Conservation (phyloP, 2,329 filamentous ascomycete species). For the Epicoccum sorghinum region DNA sequence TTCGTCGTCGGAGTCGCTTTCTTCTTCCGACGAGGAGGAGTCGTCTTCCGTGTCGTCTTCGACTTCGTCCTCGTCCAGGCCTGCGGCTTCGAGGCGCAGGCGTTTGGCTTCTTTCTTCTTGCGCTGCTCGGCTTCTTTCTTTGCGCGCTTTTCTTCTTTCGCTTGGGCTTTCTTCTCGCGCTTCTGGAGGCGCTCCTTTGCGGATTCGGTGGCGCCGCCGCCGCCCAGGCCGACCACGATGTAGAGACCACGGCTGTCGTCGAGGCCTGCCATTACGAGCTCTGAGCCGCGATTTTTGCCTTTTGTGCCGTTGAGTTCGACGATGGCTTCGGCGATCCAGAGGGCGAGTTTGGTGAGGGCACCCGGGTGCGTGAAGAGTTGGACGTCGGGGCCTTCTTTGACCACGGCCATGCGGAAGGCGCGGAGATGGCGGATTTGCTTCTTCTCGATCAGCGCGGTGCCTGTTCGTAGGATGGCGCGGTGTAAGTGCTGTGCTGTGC, state of each 20-base stretch:
- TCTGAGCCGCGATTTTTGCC: conserved; percentile 77
- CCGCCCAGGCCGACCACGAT: conserved; percentile 92
- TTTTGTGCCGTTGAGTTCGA: conserved; percentile 79
- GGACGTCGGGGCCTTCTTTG: conserved; percentile 89
- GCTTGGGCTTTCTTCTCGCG: conserved; percentile 67
- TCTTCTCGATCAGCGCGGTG: conserved; percentile 88
- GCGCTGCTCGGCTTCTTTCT: conserved; percentile 67
- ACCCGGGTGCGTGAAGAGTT: conserved; percentile 90
- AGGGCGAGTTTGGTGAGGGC: conserved; percentile 91
- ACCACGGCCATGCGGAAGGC: conserved; percentile 96
- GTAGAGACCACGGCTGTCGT: conserved; percentile 86
- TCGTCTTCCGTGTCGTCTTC: conserved; percentile 53
- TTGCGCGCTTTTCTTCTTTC: conserved; percentile 51
- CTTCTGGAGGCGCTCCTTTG: conserved; percentile 67
- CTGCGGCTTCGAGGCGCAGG: conserved; percentile 52
- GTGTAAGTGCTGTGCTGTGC: conserved; percentile 86
- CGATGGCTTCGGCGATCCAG: conserved; percentile 92
- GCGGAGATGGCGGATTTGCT: conserved; percentile 88
- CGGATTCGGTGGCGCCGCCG: conserved; percentile 71
- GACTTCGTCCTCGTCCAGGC: conserved; percentile 67
- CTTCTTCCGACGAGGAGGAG: conserved; percentile 65
- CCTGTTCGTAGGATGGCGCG: conserved; percentile 92
- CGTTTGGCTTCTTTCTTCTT: conserved; percentile 60
- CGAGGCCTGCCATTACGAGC: conserved; percentile 86
- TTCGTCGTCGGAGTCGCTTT: conserved; percentile 40